These are phyloP conservation scores for Porcisia hertigi DNA, from an alignment of 208 protist species.

Conservation along the genomic window DNA sequence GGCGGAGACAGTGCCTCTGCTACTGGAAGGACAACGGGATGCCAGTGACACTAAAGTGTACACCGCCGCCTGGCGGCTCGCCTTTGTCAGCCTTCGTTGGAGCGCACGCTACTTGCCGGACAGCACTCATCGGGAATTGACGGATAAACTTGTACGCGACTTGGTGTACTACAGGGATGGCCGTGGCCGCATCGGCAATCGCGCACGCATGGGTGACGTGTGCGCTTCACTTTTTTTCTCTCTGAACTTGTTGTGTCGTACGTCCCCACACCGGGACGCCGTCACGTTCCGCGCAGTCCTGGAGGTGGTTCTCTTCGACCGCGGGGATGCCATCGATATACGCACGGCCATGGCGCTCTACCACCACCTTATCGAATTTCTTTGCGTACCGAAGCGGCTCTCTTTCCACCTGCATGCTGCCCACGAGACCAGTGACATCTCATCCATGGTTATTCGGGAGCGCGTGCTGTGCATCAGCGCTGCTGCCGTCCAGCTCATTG, in stretches of 20 bases:
- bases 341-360: constrained; percentile 58
- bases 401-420: constrained; percentile 29
- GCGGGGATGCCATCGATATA: constrained; percentile 23
- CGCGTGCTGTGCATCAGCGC: constrained; percentile 37
- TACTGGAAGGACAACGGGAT: constrained; percentile 50
- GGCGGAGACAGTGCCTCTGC: constrained; percentile 55
- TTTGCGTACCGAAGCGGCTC: constrained; percentile 42
- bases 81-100: constrained; percentile 60
- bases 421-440: constrained; percentile 28
- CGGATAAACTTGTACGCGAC: constrained; percentile 42
- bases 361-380: constrained; percentile 52
- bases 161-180: constrained; percentile 47
- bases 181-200: constrained; percentile 35
- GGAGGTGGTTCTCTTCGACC: constrained; percentile 57
- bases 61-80: constrained; percentile 65
- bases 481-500: constrained; percentile 39
- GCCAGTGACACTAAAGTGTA: constrained; percentile 43
- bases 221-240: constrained; percentile 61
- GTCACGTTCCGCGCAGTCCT: constrained; percentile 50
- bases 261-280: constrained; percentile 48
- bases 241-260: constrained; percentile 51
- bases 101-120: constrained; percentile 22
- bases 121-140: constrained; percentile 16
- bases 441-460: constrained; percentile 42
- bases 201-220: constrained; percentile 43